A percentile compares a stretch with the other conserved stretches of the same genome.
Conservation (phyloP, 371 early-diverging fungal genomes). For the Mucor piriformis region DNA sequence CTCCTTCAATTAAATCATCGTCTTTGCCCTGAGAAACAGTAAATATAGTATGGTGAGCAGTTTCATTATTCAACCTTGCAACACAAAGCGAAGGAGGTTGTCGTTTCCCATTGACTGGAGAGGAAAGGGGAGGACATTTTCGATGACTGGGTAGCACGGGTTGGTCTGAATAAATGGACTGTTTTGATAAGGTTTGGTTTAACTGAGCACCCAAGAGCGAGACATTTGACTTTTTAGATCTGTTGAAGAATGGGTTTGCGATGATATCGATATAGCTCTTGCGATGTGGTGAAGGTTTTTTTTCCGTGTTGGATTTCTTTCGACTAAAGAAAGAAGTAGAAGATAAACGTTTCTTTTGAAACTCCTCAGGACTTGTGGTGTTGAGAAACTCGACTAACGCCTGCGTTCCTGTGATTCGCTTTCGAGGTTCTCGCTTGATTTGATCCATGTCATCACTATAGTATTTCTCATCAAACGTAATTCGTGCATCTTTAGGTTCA, state of each 20-base stretch:
- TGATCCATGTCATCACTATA: constrained; percentile 17
- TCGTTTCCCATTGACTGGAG: neutral
- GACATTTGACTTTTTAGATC: neutral
- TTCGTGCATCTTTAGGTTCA: constrained; percentile 41
- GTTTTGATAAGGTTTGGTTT: constrained; percentile 3
- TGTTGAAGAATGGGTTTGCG: constrained; percentile 18
- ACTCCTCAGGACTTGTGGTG: constrained; percentile 40
- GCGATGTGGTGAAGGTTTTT: constrained; percentile 3
- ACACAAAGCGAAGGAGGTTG: neutral
- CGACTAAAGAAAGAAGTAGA: constrained; percentile 23
- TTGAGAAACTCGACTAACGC: constrained; percentile 39
- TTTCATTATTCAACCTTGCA: no score
- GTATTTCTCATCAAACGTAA: constrained; percentile 13
- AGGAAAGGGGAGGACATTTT: neutral
- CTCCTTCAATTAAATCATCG: constrained; percentile 20
- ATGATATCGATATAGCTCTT: constrained; percentile 33
- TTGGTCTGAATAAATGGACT: neutral
- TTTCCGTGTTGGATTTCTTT: neutral
- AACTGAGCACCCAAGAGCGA: neutral
- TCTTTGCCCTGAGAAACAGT: neutral
- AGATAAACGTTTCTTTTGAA: constrained; percentile 23
- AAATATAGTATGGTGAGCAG: neutral
- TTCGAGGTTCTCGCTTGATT: constrained; percentile 18
- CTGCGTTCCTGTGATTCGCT: constrained; percentile 34
- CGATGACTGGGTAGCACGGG: neutral